A percentile compares a stretch with the other conserved stretches of the same genome.
phyloP scores from a whole-genome alignment of 1,139 yeast species.

The Candida gigantensis region DNA sequence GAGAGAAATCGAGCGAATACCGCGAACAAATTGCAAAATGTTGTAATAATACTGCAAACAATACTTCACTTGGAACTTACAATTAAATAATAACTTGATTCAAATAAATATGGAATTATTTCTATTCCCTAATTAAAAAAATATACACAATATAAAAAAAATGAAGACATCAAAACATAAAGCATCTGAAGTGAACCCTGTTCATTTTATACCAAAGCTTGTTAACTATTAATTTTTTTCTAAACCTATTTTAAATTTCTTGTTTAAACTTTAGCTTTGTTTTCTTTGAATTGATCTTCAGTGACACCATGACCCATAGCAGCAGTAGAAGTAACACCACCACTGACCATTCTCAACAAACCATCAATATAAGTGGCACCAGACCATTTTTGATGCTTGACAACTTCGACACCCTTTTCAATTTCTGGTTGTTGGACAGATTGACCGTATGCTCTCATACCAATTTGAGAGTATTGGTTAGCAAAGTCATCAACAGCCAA shows the following conservation, averaged over 20 bases:
- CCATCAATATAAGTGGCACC: constrained; percentile 98
- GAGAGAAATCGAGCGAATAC: too few relatives aligned
- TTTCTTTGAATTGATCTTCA: constrained; percentile 84
- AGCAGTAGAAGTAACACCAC: constrained; percentile 94
- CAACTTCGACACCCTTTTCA: constrained; percentile 88
- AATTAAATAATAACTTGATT: too few relatives aligned
- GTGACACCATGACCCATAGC: constrained; percentile 99
- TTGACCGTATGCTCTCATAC: constrained; percentile 96
- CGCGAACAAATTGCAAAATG: too few relatives aligned
- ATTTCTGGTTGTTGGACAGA: constrained; percentile 86
- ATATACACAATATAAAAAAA: constrained; percentile 1
- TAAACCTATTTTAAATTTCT: background rate
- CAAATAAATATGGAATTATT: too few relatives aligned
- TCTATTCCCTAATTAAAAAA: background rate
- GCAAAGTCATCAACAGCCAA: constrained; percentile 88
- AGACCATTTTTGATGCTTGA: constrained; percentile 98
- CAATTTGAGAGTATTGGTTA: constrained; percentile 72
- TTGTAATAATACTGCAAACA: too few relatives aligned
- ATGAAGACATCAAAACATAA: constrained; percentile 1
- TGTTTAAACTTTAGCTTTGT: constrained; percentile 7
- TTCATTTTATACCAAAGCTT: background rate
- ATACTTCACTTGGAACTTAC: too few relatives aligned
- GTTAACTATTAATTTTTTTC: background rate
- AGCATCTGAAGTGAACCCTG: constrained; percentile 5
- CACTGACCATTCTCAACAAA: constrained; percentile 84